Conservation (phyloP, 768 basidiomycete species). For the Heimioporus sp. region DNA sequence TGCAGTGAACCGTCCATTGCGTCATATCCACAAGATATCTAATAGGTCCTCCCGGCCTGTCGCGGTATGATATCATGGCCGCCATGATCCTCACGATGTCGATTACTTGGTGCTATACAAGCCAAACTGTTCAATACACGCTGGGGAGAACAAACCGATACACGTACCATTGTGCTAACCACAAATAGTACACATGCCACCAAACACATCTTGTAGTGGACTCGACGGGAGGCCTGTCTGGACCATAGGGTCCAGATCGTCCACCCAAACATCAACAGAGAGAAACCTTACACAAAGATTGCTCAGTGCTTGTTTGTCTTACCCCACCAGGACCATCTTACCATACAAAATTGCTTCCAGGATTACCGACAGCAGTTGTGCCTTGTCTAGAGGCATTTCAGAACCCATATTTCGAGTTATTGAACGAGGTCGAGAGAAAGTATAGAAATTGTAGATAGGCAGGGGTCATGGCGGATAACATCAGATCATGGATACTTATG, state of each 20-base stretch:
- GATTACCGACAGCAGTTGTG: neutral
- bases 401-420: too few species aligned
- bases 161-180: constrained; percentile 23
- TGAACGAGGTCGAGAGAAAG: too few species aligned
- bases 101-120: constrained; percentile 16
- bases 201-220: constrained; percentile 17
- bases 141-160: neutral
- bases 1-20: constrained; percentile 2
- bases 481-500: too few species aligned
- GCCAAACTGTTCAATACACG: neutral
- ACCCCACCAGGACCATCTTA: neutral
- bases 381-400: neutral
- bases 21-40: constrained; percentile 22
- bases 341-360: constrained; percentile 9
- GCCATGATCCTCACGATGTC: constrained; percentile 17
- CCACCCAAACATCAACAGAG: constrained; percentile 29
- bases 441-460: too few species aligned
- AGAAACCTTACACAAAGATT: constrained; percentile 22
- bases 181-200: constrained; percentile 19
- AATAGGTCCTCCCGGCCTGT: constrained; percentile 21
- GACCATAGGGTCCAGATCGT: constrained; percentile 23
- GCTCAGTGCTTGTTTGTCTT: neutral
- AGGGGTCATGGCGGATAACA: too few species aligned
- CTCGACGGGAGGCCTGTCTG: neutral
- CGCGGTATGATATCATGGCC: constrained; percentile 22